Evolutionary conservation across 257 asterid species (phyloP).

Genomic region (Nicotiana tomentosiformis): DNA sequence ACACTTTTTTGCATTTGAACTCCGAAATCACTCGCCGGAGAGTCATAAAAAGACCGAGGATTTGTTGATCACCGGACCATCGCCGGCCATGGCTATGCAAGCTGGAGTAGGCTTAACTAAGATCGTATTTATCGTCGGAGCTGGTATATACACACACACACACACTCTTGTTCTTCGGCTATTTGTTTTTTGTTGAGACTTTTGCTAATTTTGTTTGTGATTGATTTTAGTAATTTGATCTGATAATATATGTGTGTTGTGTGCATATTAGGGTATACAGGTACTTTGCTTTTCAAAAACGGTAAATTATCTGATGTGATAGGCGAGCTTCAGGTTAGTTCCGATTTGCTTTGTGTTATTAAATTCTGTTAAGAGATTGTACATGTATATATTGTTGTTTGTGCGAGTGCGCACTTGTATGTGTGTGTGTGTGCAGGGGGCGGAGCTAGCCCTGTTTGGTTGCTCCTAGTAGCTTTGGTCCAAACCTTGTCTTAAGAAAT

Average conservation of each 20-base stretch:
- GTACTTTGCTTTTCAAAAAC: conserved; percentile 26
- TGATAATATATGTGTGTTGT: background rate
- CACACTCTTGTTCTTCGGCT: background rate
- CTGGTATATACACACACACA: background rate
- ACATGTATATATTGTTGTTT: too few species aligned
- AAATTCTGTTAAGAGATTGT: background rate
- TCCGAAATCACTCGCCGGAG: background rate
- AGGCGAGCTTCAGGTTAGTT: conserved; percentile 28
- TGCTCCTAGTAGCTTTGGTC: too few species aligned
- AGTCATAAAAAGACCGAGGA: background rate
- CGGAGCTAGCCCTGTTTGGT: too few species aligned
- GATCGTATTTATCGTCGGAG: conserved; percentile 13
- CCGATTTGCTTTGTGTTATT: background rate
- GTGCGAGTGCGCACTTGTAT: too few species aligned
- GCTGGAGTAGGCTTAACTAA: conserved; percentile 16
- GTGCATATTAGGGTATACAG: conserved; percentile 29
- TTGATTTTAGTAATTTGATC: background rate
- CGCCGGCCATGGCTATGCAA: conserved; percentile 12
- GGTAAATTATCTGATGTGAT: conserved; percentile 36
- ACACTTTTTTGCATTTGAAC: background rate
- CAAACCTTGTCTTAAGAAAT: too few species aligned
- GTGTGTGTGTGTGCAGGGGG: too few species aligned
- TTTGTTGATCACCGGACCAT: background rate
- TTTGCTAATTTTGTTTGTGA: background rate
- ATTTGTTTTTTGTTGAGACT: background rate